Evolutionary conservation across 495 filamentous ascomycete species (phyloP), one percentile per base, ranked within the genome.

Genomic region (Xylaria nigripes): DNA sequence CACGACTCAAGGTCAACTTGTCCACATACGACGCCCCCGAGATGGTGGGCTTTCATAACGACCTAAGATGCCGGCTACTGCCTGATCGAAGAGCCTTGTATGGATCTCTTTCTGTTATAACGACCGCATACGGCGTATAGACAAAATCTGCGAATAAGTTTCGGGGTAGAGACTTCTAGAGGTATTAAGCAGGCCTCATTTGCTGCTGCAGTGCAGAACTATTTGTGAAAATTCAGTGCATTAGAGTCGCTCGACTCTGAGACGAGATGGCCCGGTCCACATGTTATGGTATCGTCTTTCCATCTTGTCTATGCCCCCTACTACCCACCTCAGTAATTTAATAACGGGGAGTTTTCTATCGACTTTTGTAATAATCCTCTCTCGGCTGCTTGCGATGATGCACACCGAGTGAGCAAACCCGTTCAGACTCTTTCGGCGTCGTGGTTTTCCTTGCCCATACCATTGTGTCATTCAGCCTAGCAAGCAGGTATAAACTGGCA

Each of bases 91-190:
- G 9, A 29, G 27, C 27, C 27, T 4, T 19, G 22, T 21, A 36
- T 41, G 50, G 18, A 27, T 45, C 16, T 53, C 29, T 34, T 36
- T 45, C 36, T 53, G 24, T 45, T n/a, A 25, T 45, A 7, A 45
- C 19, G 19, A 44, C 18, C 40, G 23, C 25, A 27, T n/a, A 21
- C 36, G 16, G 13, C 49, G 22, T 16, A 25, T 45, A n/a, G n/a
- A n/a, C n/a, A n/a, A n/a, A n/a, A n/a, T n/a, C n/a, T n/a, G n/a
- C n/a, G n/a, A n/a, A 54, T 25, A 46, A 34, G 23, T 27, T 42
- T 42, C 16, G 2, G 16, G 24, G 34, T 6, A 38, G 24, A 22
- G 25, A 42, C 32, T 27, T 18, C 34, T 19, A 41, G 47, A 6
- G 10, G 22, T 12, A 38, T n/a, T 10, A 9, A 15, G 21, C 23